Evolutionary conservation across 306 rosid genomes (phyloP), one percentile per base, ranked within the genome.

Genomic region (Luffa acutangula): DNA sequence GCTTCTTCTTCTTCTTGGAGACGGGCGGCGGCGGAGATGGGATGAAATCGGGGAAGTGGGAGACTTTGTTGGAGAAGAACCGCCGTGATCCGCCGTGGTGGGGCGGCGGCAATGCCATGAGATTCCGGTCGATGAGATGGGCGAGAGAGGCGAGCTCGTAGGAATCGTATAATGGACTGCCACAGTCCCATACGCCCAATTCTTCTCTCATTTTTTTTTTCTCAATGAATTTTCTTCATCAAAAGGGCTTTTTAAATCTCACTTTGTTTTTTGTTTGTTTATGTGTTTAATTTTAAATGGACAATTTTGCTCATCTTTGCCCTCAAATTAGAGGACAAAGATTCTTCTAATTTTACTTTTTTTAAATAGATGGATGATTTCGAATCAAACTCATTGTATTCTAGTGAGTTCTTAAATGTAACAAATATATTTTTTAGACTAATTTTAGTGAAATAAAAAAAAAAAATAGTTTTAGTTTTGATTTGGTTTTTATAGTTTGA

Each of bases 131-230:
- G 75, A 91, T 90, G 9, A 87, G 69, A 81, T 91, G 87, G 83
- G 79, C 83, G 39, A 91, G 71, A 4, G 92, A 82, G n/a, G 67
- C 89, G 86, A 90, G 79, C 67, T 93, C 97, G 85, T 86, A 65
- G 13, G 97, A 88, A 70, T 93, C 98, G 81, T 93, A 93, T n/a
- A 91, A 70, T 17, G 93, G 93, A 54, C 97, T 93, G 0, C 93
- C 97, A 86, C 98, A 93, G 76, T 93, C 98, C 97, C 98, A 93
- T 73, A 89, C 63, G 1, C 85, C 78, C 79, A 85, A 72, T 34
- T 43, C 56, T 41, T 43, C 54, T 18, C 54, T 69, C 75, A 37
- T 66, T 36, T 34, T 31, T 0, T 36, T 13, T 3, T 62, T 62
- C 12, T 33, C 10, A 9, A 56, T 18, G 59, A 66, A n/a, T 57